Evolutionary conservation across 768 basidiomycete species (phyloP).

Genomic region (Cytidiella melzeri): DNA sequence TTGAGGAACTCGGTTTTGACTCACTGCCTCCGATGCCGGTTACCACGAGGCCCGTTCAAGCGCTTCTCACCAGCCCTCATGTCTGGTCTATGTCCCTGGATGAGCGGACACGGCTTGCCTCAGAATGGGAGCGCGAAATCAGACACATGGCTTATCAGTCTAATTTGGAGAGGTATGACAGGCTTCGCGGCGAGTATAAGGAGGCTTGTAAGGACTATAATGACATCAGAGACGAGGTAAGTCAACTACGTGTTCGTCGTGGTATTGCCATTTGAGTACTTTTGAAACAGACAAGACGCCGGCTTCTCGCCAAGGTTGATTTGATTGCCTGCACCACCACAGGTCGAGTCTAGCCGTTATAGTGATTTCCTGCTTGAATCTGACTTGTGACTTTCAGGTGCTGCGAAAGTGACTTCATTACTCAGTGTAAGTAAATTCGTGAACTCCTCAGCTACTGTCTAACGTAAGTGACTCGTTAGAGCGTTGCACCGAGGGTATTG

Average conservation of each 20-base stretch:
- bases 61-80: background rate
- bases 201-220: constrained; percentile 19
- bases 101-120: constrained; percentile 10
- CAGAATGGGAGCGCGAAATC: constrained; percentile 18
- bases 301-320: constrained; percentile 46
- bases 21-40: constrained; percentile 6
- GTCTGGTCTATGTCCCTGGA: constrained; percentile 14
- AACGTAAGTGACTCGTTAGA: constrained; percentile 29
- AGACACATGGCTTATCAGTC: constrained; percentile 9
- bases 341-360: constrained; percentile 32
- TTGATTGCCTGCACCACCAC: constrained; percentile 77
- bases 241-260: background rate
- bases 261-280: background rate
- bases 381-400: constrained; percentile 36
- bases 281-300: constrained; percentile 41
- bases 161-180: constrained; percentile 13
- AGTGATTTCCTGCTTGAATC: background rate
- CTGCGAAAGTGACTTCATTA: constrained; percentile 57
- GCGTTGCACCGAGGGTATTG: constrained; percentile 52
- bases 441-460: background rate
- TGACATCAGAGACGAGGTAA: constrained; percentile 25
- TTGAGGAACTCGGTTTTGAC: constrained; percentile 13
- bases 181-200: constrained; percentile 17
- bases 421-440: constrained; percentile 39
- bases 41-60: background rate